A percentile compares a stretch with the other conserved stretches of the same genome.
Conservation (phyloP, 176 grass and related monocot genomes). For the Carex parvula region DNA sequence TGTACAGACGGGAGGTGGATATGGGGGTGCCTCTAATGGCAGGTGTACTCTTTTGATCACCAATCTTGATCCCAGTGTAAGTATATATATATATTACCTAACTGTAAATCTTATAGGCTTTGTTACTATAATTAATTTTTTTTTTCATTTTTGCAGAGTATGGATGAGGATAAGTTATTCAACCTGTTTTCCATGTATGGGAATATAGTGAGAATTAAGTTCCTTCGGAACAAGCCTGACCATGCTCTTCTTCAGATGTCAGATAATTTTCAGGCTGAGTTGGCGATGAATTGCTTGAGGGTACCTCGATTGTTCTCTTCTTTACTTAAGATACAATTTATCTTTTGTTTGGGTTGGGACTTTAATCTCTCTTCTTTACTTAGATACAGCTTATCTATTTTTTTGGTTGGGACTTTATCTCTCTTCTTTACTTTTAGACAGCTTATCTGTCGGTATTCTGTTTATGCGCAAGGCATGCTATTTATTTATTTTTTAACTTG, state of each 20-base stretch:
- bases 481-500: not conserved
- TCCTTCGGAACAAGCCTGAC: slow-evolving; percentile 87
- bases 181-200: slow-evolving; percentile 96
- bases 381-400: too few species aligned
- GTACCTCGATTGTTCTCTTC: slow-evolving; percentile 21
- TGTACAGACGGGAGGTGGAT: slow-evolving; percentile 61
- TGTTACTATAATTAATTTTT: not conserved
- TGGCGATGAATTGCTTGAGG: slow-evolving; percentile 86
- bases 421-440: too few species aligned
- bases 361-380: not conserved
- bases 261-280: slow-evolving; percentile 94
- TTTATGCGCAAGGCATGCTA: not conserved
- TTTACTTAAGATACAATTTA: not conserved
- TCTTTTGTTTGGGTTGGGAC: not conserved
- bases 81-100: slow-evolving; percentile 28
- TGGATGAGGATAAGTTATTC: slow-evolving; percentile 94
- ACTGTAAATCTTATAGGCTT: not conserved
- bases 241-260: slow-evolving; percentile 94
- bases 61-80: slow-evolving; percentile 96
- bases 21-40: slow-evolving; percentile 83
- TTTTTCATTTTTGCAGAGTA: slow-evolving; percentile 52
- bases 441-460: not conserved
- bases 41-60: slow-evolving; percentile 87
- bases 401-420: too few species aligned
- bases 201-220: slow-evolving; percentile 89